phyloP scores from a whole-genome alignment of 148 eudicot species.

The Silene latifolia region DNA sequence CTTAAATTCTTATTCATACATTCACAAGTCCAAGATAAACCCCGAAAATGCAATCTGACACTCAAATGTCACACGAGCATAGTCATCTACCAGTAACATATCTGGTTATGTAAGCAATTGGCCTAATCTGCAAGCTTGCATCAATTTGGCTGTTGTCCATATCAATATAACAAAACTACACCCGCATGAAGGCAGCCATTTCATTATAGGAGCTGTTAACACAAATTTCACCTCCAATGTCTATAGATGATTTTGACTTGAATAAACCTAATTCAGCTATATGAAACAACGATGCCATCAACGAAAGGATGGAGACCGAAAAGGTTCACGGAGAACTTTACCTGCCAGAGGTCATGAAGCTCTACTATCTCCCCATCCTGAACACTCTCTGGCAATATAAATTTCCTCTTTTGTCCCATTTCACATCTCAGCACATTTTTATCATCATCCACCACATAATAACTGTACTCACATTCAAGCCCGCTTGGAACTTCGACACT shows the following conservation, averaged over 20 bases:
- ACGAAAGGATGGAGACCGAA: neutral
- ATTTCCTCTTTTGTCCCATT: conserved; percentile 66
- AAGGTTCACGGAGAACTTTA: conserved; percentile 17
- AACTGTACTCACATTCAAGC: conserved; percentile 66
- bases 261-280: no score
- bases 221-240: no score
- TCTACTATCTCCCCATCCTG: conserved; percentile 65
- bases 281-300: neutral
- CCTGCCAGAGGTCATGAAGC: conserved; percentile 98
- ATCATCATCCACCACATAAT: conserved; percentile 83
- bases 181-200: no score
- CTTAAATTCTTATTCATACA: neutral
- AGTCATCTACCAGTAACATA: neutral
- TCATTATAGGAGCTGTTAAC: no score
- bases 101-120: neutral
- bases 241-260: no score
- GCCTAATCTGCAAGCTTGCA: neutral
- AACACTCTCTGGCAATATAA: conserved; percentile 51
- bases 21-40: neutral
- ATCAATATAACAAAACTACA: no score
- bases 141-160: neutral
- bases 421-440: conserved; percentile 80
- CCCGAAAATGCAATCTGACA: neutral
- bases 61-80: neutral
- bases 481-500: conserved; percentile 54